phyloP scores from a whole-genome alignment of 768 basidiomycete genomes.

The Auriculariales sp. region DNA sequence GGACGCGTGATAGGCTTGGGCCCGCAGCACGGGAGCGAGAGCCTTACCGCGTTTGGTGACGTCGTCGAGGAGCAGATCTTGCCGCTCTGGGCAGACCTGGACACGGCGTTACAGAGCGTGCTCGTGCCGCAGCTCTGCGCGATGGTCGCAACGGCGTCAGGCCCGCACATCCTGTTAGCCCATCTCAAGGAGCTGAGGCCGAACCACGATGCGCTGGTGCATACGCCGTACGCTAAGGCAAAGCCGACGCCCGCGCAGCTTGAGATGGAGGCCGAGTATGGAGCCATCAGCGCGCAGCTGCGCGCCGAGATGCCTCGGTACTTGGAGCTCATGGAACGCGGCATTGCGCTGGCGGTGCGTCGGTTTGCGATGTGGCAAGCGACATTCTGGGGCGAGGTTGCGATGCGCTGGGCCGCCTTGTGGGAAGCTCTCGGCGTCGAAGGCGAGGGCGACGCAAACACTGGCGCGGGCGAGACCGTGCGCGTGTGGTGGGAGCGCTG shows the following conservation, averaged over 20 bases:
- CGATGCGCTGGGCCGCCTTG: slow-evolving; percentile 59
- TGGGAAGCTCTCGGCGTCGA: slow-evolving; percentile 73
- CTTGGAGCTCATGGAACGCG: slow-evolving; percentile 41
- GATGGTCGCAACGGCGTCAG: slow-evolving; percentile 41
- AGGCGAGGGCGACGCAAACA: slow-evolving; percentile 41
- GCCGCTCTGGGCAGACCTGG: slow-evolving; percentile 37
- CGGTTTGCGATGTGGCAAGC: slow-evolving; percentile 44
- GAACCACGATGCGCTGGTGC: neutral
- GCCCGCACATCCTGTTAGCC: slow-evolving; percentile 25
- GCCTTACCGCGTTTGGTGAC: slow-evolving; percentile 29
- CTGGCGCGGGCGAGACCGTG: slow-evolving; percentile 44
- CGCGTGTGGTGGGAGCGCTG: slow-evolving; percentile 59
- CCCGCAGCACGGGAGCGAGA: slow-evolving; percentile 19
- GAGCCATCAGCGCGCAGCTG: slow-evolving; percentile 62
- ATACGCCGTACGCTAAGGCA: slow-evolving; percentile 27
- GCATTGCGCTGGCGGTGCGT: slow-evolving; percentile 35
- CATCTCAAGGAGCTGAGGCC: slow-evolving; percentile 1
- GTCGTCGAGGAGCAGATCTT: slow-evolving; percentile 42
- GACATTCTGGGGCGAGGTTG: slow-evolving; percentile 43
- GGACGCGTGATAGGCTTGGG: slow-evolving; percentile 26
- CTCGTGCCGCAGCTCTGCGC: slow-evolving; percentile 44
- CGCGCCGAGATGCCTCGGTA: slow-evolving; percentile 56
- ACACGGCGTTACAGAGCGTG: slow-evolving; percentile 34
- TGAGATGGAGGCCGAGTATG: slow-evolving; percentile 61
- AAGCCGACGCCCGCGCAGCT: slow-evolving; percentile 53